These are phyloP conservation scores for Schizothecium vesticola DNA, from an alignment of 495 filamentous ascomycete species.

Conservation along the genomic window DNA sequence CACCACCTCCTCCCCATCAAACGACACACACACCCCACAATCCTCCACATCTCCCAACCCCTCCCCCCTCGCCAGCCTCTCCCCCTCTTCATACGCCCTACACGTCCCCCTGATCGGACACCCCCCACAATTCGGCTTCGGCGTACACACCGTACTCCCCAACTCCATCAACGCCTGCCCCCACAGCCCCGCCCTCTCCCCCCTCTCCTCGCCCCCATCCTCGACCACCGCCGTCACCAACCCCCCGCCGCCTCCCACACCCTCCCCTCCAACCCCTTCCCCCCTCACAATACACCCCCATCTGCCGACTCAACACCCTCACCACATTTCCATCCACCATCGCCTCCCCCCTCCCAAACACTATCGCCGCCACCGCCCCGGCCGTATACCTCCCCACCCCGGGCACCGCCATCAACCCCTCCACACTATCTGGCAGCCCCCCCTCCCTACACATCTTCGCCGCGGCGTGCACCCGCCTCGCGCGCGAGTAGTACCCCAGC, in stretches of 20 bases:
- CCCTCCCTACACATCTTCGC: constrained; percentile 29
- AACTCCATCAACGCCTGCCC: constrained; percentile 47
- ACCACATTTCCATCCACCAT: constrained; percentile 49
- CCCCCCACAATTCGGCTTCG: constrained; percentile 37
- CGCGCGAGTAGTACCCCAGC: constrained; percentile 44
- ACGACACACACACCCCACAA: constrained; percentile 34
- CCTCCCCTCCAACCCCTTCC: constrained; percentile 31
- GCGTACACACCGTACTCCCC: constrained; percentile 44
- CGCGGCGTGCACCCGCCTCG: constrained; percentile 34
- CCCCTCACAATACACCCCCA: constrained; percentile 38
- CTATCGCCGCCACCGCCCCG: constrained; percentile 43
- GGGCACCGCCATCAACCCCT: constrained; percentile 29
- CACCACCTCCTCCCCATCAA: constrained; percentile 20
- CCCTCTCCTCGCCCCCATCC: constrained; percentile 22
- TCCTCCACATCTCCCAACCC: constrained; percentile 38
- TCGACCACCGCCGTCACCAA: constrained; percentile 34
- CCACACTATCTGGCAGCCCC: constrained; percentile 28
- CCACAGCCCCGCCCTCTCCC: constrained; percentile 39
- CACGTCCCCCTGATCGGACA: constrained; percentile 42
- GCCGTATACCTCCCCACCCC: constrained; percentile 46
- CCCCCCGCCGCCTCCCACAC: constrained; percentile 40
- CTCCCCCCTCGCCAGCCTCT: constrained; percentile 20
- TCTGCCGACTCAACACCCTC: constrained; percentile 39
- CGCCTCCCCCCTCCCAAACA: constrained; percentile 37
- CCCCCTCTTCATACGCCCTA: constrained; percentile 38